Evolutionary conservation across 2,329 filamentous ascomycete species (phyloP).

Genomic region (Colletotrichum godetiae): DNA sequence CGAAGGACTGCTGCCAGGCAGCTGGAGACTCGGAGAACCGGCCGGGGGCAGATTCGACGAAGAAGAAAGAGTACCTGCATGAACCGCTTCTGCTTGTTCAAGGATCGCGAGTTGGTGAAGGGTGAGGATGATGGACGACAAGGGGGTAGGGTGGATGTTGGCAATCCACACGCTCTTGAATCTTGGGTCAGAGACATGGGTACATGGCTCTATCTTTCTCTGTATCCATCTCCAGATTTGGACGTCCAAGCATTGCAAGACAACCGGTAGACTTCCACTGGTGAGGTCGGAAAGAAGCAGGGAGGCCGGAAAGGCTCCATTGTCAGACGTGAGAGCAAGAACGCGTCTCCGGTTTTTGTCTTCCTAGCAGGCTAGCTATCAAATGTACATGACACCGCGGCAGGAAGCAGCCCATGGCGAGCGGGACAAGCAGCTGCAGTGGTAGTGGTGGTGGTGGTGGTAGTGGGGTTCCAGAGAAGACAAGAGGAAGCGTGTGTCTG

Average conservation of each 20-base stretch:
- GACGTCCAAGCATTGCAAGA: constrained; percentile 25
- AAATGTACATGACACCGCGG: not conserved
- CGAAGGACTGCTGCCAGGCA: constrained; percentile 28
- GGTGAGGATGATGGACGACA: constrained; percentile 24
- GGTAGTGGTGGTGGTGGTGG: constrained; percentile 18
- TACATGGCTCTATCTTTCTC: not conserved
- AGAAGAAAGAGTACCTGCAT: constrained; percentile 38
- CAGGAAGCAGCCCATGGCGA: not conserved
- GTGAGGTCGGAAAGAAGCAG: constrained; percentile 28
- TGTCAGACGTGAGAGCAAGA: constrained; percentile 13
- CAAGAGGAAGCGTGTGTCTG: not conserved
- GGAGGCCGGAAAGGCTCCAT: constrained; percentile 26
- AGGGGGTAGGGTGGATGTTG: constrained; percentile 8
- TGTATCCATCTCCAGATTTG: constrained; percentile 17
- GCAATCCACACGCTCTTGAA: not conserved
- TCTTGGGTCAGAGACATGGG: not conserved
- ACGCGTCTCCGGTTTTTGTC: not conserved
- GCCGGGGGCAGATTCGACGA: constrained; percentile 1
- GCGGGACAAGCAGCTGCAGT: constrained; percentile 13
- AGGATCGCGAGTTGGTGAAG: constrained; percentile 30
- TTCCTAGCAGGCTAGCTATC: not conserved
- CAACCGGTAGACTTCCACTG: constrained; percentile 24
- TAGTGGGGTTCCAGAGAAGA: constrained; percentile 24
- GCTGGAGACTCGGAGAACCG: constrained; percentile 18
- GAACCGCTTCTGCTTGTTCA: constrained; percentile 33